Percentiles rank a stretch among this genome's conserved stretches.
These are phyloP conservation scores for Chalciporus sphaerocephalus DNA, from an alignment of 768 basidiomycete species.

Conservation along the genomic window DNA sequence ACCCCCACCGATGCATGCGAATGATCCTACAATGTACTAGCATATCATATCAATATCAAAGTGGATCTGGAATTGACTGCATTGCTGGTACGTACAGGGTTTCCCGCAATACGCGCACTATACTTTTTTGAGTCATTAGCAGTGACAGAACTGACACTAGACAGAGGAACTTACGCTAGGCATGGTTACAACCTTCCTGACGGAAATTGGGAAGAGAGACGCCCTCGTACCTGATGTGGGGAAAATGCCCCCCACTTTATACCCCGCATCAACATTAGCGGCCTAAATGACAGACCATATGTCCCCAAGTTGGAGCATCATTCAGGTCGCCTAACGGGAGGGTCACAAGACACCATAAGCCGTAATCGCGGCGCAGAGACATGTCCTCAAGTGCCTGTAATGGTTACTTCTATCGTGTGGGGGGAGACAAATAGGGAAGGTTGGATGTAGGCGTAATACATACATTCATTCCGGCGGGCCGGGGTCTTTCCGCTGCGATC, in stretches of 20 bases:
- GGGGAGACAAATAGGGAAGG: background rate
- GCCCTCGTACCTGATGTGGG: background rate
- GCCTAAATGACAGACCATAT: conserved; percentile 7
- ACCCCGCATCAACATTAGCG: background rate
- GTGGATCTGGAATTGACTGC: background rate
- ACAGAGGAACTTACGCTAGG: conserved; percentile 19
- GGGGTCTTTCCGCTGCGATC: background rate
- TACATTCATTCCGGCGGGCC: background rate
- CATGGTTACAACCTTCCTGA: conserved; percentile 15
- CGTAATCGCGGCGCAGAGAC: background rate
- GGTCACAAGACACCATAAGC: conserved; percentile 2
- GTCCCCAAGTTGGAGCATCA: background rate
- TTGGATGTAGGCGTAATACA: background rate
- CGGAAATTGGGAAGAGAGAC: background rate
- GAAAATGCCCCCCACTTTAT: conserved; percentile 11
- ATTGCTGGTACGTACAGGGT: conserved; percentile 40
- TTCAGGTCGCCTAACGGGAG: conserved; percentile 1
- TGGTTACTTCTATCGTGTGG: background rate
- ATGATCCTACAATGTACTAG: conserved; percentile 75
- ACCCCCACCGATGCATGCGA: conserved; percentile 78
- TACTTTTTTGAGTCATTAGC: conserved; percentile 36
- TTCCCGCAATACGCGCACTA: conserved; percentile 50
- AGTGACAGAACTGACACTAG: background rate
- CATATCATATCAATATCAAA: conserved; percentile 4
- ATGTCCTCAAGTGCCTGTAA: background rate